Percentiles rank a stretch among this genome's conserved stretches.
Conservation (phyloP, 768 basidiomycete species). For the Hemileccinum impolitum region DNA sequence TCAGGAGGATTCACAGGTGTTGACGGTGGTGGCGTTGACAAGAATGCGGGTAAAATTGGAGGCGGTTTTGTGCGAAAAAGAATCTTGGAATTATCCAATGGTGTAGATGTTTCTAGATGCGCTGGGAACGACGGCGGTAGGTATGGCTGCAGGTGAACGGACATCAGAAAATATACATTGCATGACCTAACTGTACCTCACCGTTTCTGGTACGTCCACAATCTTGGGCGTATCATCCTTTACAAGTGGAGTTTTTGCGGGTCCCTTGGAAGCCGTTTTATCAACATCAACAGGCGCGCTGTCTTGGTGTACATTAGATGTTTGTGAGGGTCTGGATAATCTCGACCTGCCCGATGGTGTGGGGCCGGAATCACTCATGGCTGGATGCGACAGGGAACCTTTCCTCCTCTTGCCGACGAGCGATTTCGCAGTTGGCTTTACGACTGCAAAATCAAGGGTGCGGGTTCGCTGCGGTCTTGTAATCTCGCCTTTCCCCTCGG, state of each 20-base stretch:
- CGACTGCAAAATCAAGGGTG: conserved; percentile 43
- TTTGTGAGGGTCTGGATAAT: conserved; percentile 10
- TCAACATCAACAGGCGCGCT: background rate
- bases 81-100: conserved; percentile 26
- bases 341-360: conserved; percentile 11
- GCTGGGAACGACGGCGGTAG: conserved; percentile 56
- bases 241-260: conserved; percentile 1
- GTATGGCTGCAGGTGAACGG: conserved; percentile 34
- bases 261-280: background rate
- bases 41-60: conserved; percentile 33
- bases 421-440: conserved; percentile 34
- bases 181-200: conserved; percentile 22
- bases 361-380: conserved; percentile 5
- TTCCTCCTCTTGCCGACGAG: conserved; percentile 23
- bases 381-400: conserved; percentile 1
- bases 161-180: conserved; percentile 13
- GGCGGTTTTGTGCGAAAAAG: conserved; percentile 40
- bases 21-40: conserved; percentile 27
- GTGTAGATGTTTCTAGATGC: conserved; percentile 53
- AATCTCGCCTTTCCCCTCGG: conserved; percentile 17
- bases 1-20: conserved; percentile 17
- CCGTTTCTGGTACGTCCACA: conserved; percentile 36
- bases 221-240: conserved; percentile 25
- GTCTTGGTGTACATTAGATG: background rate
- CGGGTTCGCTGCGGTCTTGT: conserved; percentile 12